Base-by-base conservation (phyloP, 345 rosid species). In the Salix suchowensis region DNA sequence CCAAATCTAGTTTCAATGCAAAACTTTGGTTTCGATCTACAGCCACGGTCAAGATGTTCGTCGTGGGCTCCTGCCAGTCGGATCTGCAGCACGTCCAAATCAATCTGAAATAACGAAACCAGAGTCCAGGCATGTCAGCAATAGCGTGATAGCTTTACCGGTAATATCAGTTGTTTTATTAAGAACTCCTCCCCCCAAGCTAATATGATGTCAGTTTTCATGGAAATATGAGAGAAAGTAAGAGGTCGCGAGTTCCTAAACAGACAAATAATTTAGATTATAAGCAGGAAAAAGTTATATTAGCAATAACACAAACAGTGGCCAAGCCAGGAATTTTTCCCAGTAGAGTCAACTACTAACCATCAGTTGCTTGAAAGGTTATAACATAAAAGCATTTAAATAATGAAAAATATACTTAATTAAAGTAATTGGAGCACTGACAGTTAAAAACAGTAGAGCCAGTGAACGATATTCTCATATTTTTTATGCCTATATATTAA, bases 21-120 rank as follows among this genome's bases (percentile, higher is more conserved):
- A 68, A 91, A 95, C 74, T 79, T 70, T 28, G 98, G 98, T 84
- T 88, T 89, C 78, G 78, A 80, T 79, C 86, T 85, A 77, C 98
- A 93, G 52, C 97, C 96, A 39, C 84, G 86, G 69, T 89, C 89
- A 14, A 91, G 84, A 81, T 95, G 98, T 67, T 93, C 91, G 1
- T 70, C 65, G 60, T 88, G 97, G 0, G 80, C 92, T 81, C 88
- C 93, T 0, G 88, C 98, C 36, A 95, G 87, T 55, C 89, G 88
- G 65, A 78, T 68, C 74, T 81, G 88, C 80, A 93, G 23, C 42
- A 67, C 77, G 19, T 81, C 89, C 75, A 93, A 77, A 78, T 82
- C 88, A 75, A 91, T 84, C 97, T 92, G 88, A 78, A 77, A 66
- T 23, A 2, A 14, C 73, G 48, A 71, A 32, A 32, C 40, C 68